phyloP scores from a whole-genome alignment of 2,329 filamentous ascomycete genomes.

The Ophiosphaerella narmari region DNA sequence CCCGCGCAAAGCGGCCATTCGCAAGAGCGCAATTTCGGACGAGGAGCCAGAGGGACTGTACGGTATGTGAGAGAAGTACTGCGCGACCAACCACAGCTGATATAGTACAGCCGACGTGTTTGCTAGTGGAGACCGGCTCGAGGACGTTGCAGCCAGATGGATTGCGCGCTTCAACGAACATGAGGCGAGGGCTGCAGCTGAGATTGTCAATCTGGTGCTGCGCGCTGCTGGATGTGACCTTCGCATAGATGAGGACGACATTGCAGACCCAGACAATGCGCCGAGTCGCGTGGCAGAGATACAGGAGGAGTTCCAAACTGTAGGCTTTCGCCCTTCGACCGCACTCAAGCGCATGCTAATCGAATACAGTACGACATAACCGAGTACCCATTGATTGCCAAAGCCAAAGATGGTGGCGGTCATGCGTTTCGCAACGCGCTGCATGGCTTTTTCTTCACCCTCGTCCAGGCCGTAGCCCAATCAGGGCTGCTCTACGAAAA shows the following conservation, averaged over 20 bases:
- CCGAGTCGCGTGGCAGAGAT: constrained; percentile 78
- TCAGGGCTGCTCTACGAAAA: constrained; percentile 82
- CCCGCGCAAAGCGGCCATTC: constrained; percentile 55
- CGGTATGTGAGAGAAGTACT: constrained; percentile 43
- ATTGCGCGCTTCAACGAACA: constrained; percentile 60
- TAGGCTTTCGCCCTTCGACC: constrained; percentile 48
- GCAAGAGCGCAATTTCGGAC: constrained; percentile 55
- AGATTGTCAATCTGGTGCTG: constrained; percentile 66
- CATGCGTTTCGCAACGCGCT: constrained; percentile 78
- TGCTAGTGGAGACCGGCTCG: constrained; percentile 57
- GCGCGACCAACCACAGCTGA: not conserved
- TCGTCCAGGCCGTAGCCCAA: constrained; percentile 79
- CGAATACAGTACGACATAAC: constrained; percentile 68
- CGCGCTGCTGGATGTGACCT: constrained; percentile 78
- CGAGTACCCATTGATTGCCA: constrained; percentile 90
- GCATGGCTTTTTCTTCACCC: constrained; percentile 75
- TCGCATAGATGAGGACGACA: constrained; percentile 78
- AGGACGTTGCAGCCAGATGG: constrained; percentile 64
- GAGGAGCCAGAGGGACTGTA: constrained; percentile 62
- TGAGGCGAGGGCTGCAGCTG: constrained; percentile 59
- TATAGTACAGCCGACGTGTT: constrained; percentile 61
- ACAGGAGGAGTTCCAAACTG: constrained; percentile 84
- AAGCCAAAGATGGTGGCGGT: constrained; percentile 74
- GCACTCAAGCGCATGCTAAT: constrained; percentile 12
- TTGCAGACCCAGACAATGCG: constrained; percentile 86